Conservation (phyloP, 1,284 basidiomycete genomes). For the Ceratobasidium sp. region DNA sequence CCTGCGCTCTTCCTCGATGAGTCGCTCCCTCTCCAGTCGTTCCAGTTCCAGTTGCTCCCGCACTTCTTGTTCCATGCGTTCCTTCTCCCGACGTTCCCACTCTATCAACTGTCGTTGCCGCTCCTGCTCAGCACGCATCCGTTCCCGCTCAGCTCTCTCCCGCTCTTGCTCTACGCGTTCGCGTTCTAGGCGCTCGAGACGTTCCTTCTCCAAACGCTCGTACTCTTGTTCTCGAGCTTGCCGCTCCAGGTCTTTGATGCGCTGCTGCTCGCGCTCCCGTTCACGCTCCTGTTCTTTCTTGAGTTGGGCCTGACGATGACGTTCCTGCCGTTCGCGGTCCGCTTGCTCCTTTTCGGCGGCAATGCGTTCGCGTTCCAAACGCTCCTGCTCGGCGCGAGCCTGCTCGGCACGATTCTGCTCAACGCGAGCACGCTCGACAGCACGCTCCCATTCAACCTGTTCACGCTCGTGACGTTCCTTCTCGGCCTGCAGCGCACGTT, state of each 20-base stretch:
- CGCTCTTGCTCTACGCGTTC: constrained; percentile 33
- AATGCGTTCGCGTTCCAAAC: constrained; percentile 12
- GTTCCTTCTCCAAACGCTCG: constrained; percentile 40
- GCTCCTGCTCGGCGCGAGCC: constrained; percentile 23
- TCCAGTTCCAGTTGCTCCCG: too few relatives aligned
- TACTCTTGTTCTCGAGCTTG: constrained; percentile 35
- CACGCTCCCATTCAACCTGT: constrained; percentile 21
- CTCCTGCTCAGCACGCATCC: constrained; percentile 13
- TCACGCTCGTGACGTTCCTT: constrained; percentile 22
- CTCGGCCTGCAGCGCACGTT: constrained; percentile 1
- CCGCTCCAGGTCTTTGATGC: constrained; percentile 32
- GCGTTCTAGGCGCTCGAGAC: constrained; percentile 25
- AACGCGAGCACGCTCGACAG: constrained; percentile 4
- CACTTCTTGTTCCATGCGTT: too few relatives aligned
- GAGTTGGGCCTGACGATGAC: neutral
- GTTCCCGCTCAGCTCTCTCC: constrained; percentile 27
- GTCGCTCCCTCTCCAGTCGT: constrained; percentile 17
- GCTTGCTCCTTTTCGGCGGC: constrained; percentile 19
- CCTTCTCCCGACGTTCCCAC: constrained; percentile 17
- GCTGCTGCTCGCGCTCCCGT: constrained; percentile 27
- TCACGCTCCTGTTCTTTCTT: constrained; percentile 33
- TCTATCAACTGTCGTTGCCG: too few relatives aligned
- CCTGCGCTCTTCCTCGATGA: constrained; percentile 22
- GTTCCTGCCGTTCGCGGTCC: constrained; percentile 29
- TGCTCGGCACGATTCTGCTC: constrained; percentile 15